Conservation (phyloP, 306 rosid genomes). For the Castanopsis chinensis region DNA sequence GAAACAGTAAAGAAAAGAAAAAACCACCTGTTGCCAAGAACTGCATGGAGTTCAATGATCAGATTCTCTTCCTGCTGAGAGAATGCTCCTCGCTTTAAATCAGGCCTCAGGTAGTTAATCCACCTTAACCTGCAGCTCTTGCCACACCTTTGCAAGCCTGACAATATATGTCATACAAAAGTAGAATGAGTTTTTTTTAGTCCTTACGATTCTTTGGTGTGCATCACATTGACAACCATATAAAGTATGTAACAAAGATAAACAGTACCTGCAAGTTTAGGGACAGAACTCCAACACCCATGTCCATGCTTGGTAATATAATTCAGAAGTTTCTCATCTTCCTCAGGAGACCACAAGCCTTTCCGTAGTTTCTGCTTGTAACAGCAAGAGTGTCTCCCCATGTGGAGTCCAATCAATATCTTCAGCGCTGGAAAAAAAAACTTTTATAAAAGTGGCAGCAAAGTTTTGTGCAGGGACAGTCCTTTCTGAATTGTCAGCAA, state of each 20-base stretch:
- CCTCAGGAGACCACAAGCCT: constrained; percentile 99
- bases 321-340: constrained; percentile 89
- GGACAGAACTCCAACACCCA: constrained; percentile 99
- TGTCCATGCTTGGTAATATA: constrained; percentile 88
- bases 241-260: not conserved
- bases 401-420: constrained; percentile 32
- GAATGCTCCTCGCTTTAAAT: constrained; percentile 95
- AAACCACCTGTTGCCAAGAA: constrained; percentile 72
- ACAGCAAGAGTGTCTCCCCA: constrained; percentile 98
- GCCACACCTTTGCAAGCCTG: constrained; percentile 92
- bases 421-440: constrained; percentile 35
- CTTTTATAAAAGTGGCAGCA: constrained; percentile 15
- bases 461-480: constrained; percentile 7
- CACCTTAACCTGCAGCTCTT: constrained; percentile 95
- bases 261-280: constrained; percentile 75
- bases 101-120: constrained; percentile 94
- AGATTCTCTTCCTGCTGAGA: constrained; percentile 82
- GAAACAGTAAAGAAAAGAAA: not conserved
- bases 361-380: constrained; percentile 96
- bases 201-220: not conserved
- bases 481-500: constrained; percentile 34
- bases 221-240: not conserved
- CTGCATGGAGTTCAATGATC: constrained; percentile 83
- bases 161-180: not conserved
- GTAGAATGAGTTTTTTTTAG: not conserved